These are phyloP conservation scores for Pseudocohnilembus persalinus DNA, from an alignment of 169 alveolate genomes.

Conservation along the genomic window DNA sequence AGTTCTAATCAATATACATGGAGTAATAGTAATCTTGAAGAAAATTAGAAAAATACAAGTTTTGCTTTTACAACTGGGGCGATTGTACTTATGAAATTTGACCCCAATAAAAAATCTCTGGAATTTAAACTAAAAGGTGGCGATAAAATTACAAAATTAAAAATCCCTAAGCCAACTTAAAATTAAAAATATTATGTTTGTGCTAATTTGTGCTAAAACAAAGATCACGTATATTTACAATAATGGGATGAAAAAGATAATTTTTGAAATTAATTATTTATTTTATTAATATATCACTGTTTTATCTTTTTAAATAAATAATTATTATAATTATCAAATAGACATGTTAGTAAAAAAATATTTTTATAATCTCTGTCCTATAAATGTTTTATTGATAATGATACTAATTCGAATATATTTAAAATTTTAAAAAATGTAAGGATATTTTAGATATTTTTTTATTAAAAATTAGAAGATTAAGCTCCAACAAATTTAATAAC, in stretches of 20 bases:
- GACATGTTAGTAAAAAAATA: too few species aligned
- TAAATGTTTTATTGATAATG: too few species aligned
- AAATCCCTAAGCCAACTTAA: too few species aligned
- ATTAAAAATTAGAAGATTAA: too few species aligned
- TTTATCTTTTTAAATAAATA: too few species aligned
- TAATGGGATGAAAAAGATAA: neutral
- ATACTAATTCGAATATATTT: too few species aligned
- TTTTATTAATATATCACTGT: too few species aligned
- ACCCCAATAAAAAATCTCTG: neutral
- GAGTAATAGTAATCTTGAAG: neutral
- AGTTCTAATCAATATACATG: neutral
- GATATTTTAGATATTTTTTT: too few species aligned
- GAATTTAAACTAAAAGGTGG: neutral
- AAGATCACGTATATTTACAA: neutral
- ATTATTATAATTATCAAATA: too few species aligned
- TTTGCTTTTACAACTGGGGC: neutral
- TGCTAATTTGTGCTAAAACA: neutral
- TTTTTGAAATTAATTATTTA: neutral
- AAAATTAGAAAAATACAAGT: neutral
- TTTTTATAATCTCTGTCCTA: too few species aligned
- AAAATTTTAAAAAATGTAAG: too few species aligned
- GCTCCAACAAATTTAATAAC: too few species aligned
- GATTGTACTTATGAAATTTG: neutral
- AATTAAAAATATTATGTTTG: neutral
- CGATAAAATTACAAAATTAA: neutral